Conservation (phyloP, 495 filamentous ascomycete species). For the Choiromyces venosus region DNA sequence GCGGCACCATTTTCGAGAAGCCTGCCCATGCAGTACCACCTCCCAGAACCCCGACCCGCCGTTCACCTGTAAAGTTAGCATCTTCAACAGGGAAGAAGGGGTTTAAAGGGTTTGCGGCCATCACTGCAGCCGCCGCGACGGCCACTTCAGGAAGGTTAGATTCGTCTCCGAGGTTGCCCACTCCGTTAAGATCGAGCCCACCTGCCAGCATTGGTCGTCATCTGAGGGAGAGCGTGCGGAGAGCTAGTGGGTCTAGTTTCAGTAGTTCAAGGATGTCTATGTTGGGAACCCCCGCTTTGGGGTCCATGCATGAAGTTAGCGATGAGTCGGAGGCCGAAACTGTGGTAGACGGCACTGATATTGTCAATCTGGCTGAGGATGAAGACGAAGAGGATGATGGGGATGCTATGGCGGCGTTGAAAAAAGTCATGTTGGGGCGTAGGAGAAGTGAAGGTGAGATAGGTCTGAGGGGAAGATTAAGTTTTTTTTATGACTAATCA, state of each 20-base stretch:
- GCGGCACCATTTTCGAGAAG: constrained; percentile 6
- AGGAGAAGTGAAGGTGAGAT: constrained; percentile 27
- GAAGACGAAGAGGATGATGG: constrained; percentile 31
- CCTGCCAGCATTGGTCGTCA: constrained; percentile 29
- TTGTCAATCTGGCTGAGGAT: constrained; percentile 21
- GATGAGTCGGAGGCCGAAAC: constrained; percentile 42
- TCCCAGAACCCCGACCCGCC: constrained; percentile 30
- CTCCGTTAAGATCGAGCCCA: constrained; percentile 37
- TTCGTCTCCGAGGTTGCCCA: constrained; percentile 38
- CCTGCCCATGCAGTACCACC: constrained; percentile 11
- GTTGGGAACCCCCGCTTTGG: constrained; percentile 25
- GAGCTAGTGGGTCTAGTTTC: constrained; percentile 26
- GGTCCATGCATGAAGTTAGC: constrained; percentile 33
- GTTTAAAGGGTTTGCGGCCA: constrained; percentile 26
- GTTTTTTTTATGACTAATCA: constrained; percentile 12
- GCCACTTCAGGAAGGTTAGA: constrained; percentile 30
- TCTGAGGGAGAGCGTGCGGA: constrained; percentile 29
- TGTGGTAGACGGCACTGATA: constrained; percentile 37
- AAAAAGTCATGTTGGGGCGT: constrained; percentile 29
- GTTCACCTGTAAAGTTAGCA: constrained; percentile 24
- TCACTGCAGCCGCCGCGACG: constrained; percentile 22
- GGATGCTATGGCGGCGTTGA: constrained; percentile 37
- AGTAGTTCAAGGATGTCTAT: constrained; percentile 20
- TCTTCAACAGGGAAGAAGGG: constrained; percentile 20
- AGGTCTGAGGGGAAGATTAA: neutral